These are phyloP conservation scores for Adiantum capillusveneris DNA, from an alignment of 75 land plant species.

Conservation along the genomic window DNA sequence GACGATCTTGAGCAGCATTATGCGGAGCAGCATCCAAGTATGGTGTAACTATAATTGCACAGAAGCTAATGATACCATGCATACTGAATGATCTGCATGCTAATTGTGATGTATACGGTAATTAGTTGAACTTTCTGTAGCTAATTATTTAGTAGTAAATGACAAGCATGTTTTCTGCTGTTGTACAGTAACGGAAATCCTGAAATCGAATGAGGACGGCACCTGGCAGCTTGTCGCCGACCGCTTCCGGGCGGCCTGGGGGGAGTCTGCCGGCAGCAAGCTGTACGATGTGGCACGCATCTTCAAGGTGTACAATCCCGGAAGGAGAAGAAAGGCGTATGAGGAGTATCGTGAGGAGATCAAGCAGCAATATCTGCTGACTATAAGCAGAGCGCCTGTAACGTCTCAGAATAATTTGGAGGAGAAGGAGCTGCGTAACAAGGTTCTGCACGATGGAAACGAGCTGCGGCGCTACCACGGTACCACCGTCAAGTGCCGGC, in stretches of 20 bases:
- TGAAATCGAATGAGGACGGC: no score
- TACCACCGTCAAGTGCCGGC: slow-evolving; percentile 10
- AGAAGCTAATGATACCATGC: no score
- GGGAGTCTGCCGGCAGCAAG: not conserved
- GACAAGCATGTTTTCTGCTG: no score
- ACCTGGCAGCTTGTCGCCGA: not conserved
- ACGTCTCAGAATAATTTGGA: not conserved
- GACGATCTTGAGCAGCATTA: slow-evolving; percentile 1
- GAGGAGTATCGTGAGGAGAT: not conserved
- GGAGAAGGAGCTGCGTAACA: not conserved
- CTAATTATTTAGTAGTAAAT: no score
- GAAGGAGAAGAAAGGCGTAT: not conserved
- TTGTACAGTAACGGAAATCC: not conserved
- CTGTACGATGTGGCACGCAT: not conserved
- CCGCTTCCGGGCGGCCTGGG: not conserved
- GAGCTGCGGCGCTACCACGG: slow-evolving; percentile 7
- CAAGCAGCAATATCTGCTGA: no score
- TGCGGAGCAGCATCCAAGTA: not conserved
- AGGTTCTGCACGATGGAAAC: slow-evolving; percentile 6
- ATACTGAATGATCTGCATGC: no score
- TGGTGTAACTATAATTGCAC: no score
- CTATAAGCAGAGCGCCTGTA: no score
- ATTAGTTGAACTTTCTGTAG: no score
- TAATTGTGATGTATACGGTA: no score
- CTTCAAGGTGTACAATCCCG: slow-evolving; percentile 5